Evolutionary conservation across 1,139 yeast species (phyloP), one percentile per base, ranked within the genome.

Genomic region (Lodderomyces theae): DNA sequence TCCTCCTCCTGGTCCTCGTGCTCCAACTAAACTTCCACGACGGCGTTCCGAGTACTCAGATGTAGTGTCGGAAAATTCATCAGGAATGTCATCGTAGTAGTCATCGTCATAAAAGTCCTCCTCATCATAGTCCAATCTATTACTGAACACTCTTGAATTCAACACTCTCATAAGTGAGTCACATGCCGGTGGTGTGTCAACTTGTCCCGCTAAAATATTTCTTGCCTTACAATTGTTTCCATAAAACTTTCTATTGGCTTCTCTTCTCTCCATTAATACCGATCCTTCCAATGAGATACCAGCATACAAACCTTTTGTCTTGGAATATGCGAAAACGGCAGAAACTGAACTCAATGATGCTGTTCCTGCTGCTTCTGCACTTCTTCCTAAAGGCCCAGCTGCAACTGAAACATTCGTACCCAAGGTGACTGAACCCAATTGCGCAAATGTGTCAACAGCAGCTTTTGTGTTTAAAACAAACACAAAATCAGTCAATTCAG

Each of bases 331-430:
- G 60, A 90, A 92, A 13, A 92, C 83, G 4, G 98, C 96, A 3
- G 97, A 86, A 5, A 90, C 95, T 45, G 85, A 75, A 54, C 84
- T 84, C 44, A 88, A 66, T 2, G 97, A 87, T 0, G 97, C 98
- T 29, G 95, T 80, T 17, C 97, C 98, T 11, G 95, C 96, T 31
- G 96, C 97, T 63, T 92, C 98, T 3, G 97, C 98, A 56, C 88
- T 90, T 67, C 98, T 80, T 44, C 98, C 98, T 51, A 92, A 67
- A 0, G 98, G 98, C 31, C 98, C 98, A 0, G 97, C 97, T n/a
- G 98, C 97, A 32, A 92, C 82, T 13, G 97, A 88, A 16, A 92
- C 77, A 58, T 92, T 92, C 48, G 97, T 96, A 54, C 98, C 98
- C 38, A 92, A 73, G 1, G 98, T 92, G 43, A 92, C 82, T 6